These are phyloP conservation scores for Camelina sativa DNA, from an alignment of 345 rosid genomes.

Conservation along the genomic window DNA sequence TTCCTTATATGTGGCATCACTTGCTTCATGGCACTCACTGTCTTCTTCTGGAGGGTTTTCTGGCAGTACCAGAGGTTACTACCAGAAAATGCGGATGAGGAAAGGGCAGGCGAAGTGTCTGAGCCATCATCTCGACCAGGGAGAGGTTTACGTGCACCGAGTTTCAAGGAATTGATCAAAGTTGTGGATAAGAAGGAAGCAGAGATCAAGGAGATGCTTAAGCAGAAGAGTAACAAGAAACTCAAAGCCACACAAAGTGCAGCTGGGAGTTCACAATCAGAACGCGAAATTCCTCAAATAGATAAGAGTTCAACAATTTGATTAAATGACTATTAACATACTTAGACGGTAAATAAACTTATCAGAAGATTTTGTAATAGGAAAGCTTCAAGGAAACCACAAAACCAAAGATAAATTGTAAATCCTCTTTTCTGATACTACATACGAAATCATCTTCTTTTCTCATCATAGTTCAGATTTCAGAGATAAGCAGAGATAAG, in stretches of 20 bases:
- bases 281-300: conserved; percentile 28
- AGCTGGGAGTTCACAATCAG: conserved; percentile 48
- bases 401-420: conserved; percentile 30
- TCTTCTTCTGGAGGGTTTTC: conserved; percentile 64
- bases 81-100: conserved; percentile 50
- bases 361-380: conserved; percentile 44
- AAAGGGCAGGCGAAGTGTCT: conserved; percentile 48
- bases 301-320: conserved; percentile 20
- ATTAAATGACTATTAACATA: conserved; percentile 33
- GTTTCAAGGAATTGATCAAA: conserved; percentile 57
- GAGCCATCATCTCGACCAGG: conserved; percentile 57
- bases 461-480: conserved; percentile 3
- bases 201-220: conserved; percentile 62
- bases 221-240: conserved; percentile 55
- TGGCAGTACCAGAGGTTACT: conserved; percentile 66
- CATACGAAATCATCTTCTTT: conserved; percentile 4
- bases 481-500: conserved; percentile 20
- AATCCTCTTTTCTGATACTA: conserved; percentile 22
- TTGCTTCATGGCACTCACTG: conserved; percentile 60
- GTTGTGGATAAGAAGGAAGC: conserved; percentile 69
- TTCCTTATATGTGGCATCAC: conserved; percentile 87
- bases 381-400: conserved; percentile 23
- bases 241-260: conserved; percentile 48
- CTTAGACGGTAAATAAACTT: conserved; percentile 28
- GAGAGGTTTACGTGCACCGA: conserved; percentile 48